Base-by-base conservation (phyloP, 257 asterid genomes). In the Nicotiana sylvestris region DNA sequence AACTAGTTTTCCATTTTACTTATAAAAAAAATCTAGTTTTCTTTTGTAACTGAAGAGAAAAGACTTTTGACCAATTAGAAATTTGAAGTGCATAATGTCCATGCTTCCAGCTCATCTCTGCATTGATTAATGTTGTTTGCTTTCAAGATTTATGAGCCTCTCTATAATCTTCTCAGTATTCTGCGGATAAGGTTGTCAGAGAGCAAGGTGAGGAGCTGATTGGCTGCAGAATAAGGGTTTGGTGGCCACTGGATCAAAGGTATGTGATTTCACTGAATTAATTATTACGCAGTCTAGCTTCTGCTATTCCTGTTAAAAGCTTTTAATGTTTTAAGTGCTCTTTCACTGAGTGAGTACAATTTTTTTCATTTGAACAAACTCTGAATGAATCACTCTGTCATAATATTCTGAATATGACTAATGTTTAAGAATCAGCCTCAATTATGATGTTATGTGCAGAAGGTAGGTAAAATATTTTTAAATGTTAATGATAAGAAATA, bases 201-300 rank as follows among this genome's bases (percentile, higher is more conserved):
- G 29, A 84, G 69, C 49, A 74, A 10, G 82, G 81, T 15, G 65
- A 68, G 56, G 86, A 84, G 68, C 39, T 88, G 68, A 77, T 88
- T 62, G 89, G 89, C 49, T 27, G 83, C 84, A 82, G 80, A 30
- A 66, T 88, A 76, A 82, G 85, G 84, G 86, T 88, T 77, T 88
- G 84, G 89, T 88, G 90, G 90, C 89, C 87, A 21, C 57, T 84
- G 62, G 89, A 88, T 74, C 27, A 80, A 61, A 78, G 4, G 91
- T 88, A 82, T 83, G 90, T 78, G 78, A 77, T 83, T 49, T 46
- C 61, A 25, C 10, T 78, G n/a, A 35, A 33, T n/a, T 33, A 17
- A 18, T 80, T 74, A 25, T 25, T 74, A 13, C 49, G 39, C 58
- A 74, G 39, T 21, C 62, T 46, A 46, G 55, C 6, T 37, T 60